phyloP scores from a whole-genome alignment of 805 yeast genomes.

The Ogataea corticis region DNA sequence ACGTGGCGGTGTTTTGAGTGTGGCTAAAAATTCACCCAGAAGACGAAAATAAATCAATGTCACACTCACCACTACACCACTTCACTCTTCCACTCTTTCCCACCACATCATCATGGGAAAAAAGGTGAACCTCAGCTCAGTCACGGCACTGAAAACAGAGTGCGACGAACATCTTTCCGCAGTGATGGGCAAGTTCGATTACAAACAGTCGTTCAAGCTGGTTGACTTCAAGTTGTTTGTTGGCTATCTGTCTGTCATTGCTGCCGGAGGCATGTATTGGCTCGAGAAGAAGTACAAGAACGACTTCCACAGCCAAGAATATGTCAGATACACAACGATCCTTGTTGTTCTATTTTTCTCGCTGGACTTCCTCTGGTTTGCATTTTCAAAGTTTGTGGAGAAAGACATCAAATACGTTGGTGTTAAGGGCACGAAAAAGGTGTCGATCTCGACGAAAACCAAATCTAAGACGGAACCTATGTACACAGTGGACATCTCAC shows the following conservation, averaged over 20 bases:
- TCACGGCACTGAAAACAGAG: conserved; percentile 46
- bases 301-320: conserved; percentile 40
- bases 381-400: conserved; percentile 37
- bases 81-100: too few relatives aligned
- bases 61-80: too few relatives aligned
- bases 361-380: conserved; percentile 37
- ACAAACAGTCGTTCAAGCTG: conserved; percentile 45
- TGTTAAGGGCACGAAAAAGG: conserved; percentile 33
- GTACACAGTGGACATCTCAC: conserved; percentile 39
- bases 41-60: too few relatives aligned
- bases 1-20: too few relatives aligned
- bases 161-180: conserved; percentile 49
- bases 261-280: conserved; percentile 47
- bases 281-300: conserved; percentile 47
- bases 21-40: too few relatives aligned
- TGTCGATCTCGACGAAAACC: conserved; percentile 40
- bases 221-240: conserved; percentile 49
- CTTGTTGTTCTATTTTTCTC: conserved; percentile 41
- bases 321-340: conserved; percentile 36
- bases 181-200: conserved; percentile 45
- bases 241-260: conserved; percentile 47
- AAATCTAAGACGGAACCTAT: conserved; percentile 45
- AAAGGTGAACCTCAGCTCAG: conserved; percentile 42
- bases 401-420: conserved; percentile 53
- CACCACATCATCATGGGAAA: conserved; percentile 27